Conservation (phyloP, 148 eudicot genomes). For the Beta vulgaris region DNA sequence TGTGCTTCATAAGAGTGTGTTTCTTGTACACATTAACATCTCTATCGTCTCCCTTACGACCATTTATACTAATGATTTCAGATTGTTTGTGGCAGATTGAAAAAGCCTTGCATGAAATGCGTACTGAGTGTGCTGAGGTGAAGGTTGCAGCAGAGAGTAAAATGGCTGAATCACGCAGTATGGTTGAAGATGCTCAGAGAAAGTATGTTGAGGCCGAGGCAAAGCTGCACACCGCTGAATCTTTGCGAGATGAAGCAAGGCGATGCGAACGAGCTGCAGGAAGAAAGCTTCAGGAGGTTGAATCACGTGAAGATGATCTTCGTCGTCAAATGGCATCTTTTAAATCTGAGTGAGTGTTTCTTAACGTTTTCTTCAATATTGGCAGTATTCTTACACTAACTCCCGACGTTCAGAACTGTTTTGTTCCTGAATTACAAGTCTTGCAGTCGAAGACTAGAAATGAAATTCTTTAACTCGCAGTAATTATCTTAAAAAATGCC, state of each 20-base stretch:
- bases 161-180: conserved; percentile 59
- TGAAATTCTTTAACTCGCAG: neutral
- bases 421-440: neutral
- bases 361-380: neutral
- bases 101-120: conserved; percentile 93
- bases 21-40: neutral
- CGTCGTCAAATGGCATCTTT: conserved; percentile 69
- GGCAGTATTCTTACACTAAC: neutral
- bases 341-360: conserved; percentile 67
- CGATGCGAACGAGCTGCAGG: conserved; percentile 72
- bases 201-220: conserved; percentile 64
- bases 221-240: conserved; percentile 64
- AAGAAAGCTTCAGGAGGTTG: conserved; percentile 87
- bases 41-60: neutral
- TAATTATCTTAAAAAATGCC: neutral
- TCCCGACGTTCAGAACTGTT: neutral
- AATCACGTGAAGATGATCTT: conserved; percentile 95
- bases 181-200: conserved; percentile 67
- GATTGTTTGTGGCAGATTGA: conserved; percentile 53
- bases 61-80: neutral
- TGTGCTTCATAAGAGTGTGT: neutral
- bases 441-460: neutral
- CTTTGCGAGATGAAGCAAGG: conserved; percentile 70
- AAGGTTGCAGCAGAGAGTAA: conserved; percentile 77
- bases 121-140: conserved; percentile 79